Evolutionary conservation across 208 protist species (phyloP), one percentile per base, ranked within the genome.

Genomic region (Crithidia bombi): DNA sequence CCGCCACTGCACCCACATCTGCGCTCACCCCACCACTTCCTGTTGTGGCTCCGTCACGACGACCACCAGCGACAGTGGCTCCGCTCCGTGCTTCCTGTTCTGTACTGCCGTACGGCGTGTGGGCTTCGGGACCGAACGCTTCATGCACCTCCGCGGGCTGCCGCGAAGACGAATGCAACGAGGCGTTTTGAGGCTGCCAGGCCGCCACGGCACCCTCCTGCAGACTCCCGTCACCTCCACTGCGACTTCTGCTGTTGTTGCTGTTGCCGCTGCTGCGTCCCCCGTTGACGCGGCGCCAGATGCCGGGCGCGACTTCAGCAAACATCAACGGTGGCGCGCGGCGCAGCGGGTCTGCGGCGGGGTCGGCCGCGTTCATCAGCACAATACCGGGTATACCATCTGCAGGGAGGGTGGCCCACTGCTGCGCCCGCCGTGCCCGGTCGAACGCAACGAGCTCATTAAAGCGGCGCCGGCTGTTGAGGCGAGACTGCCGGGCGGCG

Each of bases 371-470:
- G 41, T 64, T 64, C 57, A 25, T 12, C 39, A 64, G 35, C 15
- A 64, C 36, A 25, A 64, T 47, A 11, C 39, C 57, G 0, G 57
- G 39, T 3, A 64, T 25, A 17, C 57, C 57, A 3, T 64, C 57
- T 2, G 57, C 57, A 19, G 39, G 41, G 3, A 30, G 30, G 17
- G 36, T 39, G 12, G 57, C 36, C 57, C 57, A 64, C 57, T 64
- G 39, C 41, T 64, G 35, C 38, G n/a, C 57, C 5, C 57, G 36
- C 10, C 36, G 57, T 35, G 39, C 57, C 10, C 26, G 57, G 23
- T 51, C 36, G 28, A 64, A 51, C 39, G 14, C 57, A 7, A 64
- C 41, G 41, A 64, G 57, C 3, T 62, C 56, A 38, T 62, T 38
- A 7, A 62, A 49, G 38, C 56, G 56, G 2, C 39, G 57, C 1